Percentiles rank a stretch among this genome's conserved stretches.
Conservation (phyloP, 306 rosid species). For the Nissolia schottii region DNA sequence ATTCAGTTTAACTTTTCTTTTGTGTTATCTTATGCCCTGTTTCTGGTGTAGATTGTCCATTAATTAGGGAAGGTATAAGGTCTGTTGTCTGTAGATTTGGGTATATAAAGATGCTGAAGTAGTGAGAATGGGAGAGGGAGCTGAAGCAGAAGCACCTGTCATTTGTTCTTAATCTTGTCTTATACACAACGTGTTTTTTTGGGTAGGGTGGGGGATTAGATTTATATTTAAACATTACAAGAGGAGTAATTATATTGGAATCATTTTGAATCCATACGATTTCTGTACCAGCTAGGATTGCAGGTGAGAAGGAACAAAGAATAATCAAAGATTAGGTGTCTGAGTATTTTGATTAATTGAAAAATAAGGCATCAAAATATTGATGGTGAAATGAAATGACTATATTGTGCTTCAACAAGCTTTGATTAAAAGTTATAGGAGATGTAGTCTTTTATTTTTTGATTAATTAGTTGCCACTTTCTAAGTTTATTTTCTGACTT, state of each 20-base stretch:
- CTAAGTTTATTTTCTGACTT: not conserved
- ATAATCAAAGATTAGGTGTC: not conserved
- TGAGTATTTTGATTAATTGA: not conserved
- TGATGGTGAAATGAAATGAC: not conserved
- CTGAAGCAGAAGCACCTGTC: not conserved
- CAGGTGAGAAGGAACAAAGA: not conserved
- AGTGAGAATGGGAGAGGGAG: slow-evolving; percentile 17
- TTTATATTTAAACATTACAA: not conserved
- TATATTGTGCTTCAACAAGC: not conserved
- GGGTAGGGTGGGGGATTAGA: too few relatives aligned
- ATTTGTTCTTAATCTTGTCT: not conserved
- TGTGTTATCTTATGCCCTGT: too few relatives aligned
- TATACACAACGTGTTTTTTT: not conserved
- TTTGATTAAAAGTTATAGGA: not conserved
- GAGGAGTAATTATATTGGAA: not conserved
- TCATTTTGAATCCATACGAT: not conserved
- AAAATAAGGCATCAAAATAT: not conserved
- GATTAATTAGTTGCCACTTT: not conserved
- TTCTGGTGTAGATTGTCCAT: too few relatives aligned
- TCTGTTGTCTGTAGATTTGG: slow-evolving; percentile 2
- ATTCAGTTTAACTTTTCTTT: too few relatives aligned
- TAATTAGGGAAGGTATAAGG: too few relatives aligned
- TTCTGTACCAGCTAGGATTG: not conserved
- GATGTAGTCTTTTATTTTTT: not conserved
- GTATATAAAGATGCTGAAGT: not conserved